phyloP scores from a whole-genome alignment of 78 protist species.

The Dictyostelium discoideum region dicty_2.7 NC_007088.5:4910001-4910500 shows the following conservation, averaged over 20 bases:
- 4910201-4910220: neutral
- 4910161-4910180: neutral
- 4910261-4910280: constrained; percentile 14
- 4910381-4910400: neutral
- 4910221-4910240: constrained; percentile 18
- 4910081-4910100: constrained; percentile 23
- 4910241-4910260: constrained; percentile 50
- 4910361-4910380: neutral
- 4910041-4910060: constrained; percentile 61
- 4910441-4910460: neutral
- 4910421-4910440: neutral
- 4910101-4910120: constrained; percentile 47
- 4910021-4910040: constrained; percentile 13
- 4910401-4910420: neutral
- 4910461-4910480: neutral
- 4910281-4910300: constrained; percentile 63
- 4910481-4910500: constrained; percentile 1
- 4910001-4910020: constrained; percentile 10
- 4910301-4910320: constrained; percentile 30
- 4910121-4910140: constrained; percentile 81
- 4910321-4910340: neutral
- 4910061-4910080: constrained; percentile 64
- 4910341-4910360: neutral
- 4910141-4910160: neutral
- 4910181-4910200: neutral